Conservation (phyloP, 495 filamentous ascomycete species). For the Aspergillus campestris region DNA sequence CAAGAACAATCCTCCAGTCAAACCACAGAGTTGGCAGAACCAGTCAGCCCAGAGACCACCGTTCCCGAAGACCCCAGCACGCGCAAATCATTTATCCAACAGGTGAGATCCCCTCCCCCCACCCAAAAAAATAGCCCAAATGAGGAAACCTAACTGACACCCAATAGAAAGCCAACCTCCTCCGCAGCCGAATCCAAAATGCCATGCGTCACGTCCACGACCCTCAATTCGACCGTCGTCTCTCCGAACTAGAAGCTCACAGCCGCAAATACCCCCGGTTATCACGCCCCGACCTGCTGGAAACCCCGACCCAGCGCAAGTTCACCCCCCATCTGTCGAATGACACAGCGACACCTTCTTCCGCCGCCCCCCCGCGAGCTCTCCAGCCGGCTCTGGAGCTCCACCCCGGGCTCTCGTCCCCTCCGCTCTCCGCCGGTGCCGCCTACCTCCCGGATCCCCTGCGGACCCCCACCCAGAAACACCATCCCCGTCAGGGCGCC, state of each 20-base stretch:
- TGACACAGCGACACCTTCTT: slow-evolving; percentile 6
- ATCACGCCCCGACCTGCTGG: slow-evolving; percentile 15
- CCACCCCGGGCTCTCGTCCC: slow-evolving; percentile 10
- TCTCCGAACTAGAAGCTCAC: slow-evolving; percentile 38
- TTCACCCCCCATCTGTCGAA: slow-evolving; percentile 12
- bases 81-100: slow-evolving; percentile 37
- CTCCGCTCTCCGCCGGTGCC: slow-evolving; percentile 7
- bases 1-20: slow-evolving; percentile 2
- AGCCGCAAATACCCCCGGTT: slow-evolving; percentile 33
- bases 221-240: slow-evolving; percentile 36
- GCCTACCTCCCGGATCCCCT: slow-evolving; percentile 12
- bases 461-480: slow-evolving; percentile 20
- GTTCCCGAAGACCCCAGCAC: slow-evolving; percentile 30
- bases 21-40: slow-evolving; percentile 12
- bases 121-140: not conserved
- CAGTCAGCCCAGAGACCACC: slow-evolving; percentile 3
- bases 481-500: slow-evolving; percentile 8
- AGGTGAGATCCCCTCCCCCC: slow-evolving; percentile 18
- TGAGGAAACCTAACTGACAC: not conserved
- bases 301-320: slow-evolving; percentile 11
- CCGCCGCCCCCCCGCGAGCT: not conserved
- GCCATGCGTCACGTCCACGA: slow-evolving; percentile 37
- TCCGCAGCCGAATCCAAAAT: slow-evolving; percentile 34
- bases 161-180: slow-evolving; percentile 35
- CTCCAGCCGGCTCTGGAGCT: slow-evolving; percentile 15